Percentiles rank a stretch among this genome's conserved stretches.
Conservation (phyloP, 108 stramenopile genomes). For the Hondaea fermentalgiana region DNA sequence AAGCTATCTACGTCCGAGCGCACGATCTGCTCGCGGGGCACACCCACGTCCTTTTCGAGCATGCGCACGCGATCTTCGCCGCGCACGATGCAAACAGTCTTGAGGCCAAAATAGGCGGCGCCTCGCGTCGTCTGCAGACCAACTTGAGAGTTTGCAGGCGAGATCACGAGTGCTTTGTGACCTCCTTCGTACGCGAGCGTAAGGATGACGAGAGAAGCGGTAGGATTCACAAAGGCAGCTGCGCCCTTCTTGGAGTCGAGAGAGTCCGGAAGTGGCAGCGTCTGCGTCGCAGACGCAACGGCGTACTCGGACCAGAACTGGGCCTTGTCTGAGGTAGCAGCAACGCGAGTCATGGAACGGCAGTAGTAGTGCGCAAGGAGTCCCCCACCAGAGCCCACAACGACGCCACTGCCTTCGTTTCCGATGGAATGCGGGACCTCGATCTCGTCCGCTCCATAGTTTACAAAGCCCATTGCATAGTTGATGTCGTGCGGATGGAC, state of each 20-base stretch:
- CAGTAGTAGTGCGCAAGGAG: conserved; percentile 24
- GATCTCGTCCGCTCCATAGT: not conserved
- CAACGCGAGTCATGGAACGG: conserved; percentile 25
- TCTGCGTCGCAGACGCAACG: conserved; percentile 19
- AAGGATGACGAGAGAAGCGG: conserved; percentile 48
- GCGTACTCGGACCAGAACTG: conserved; percentile 42
- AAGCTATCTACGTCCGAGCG: conserved; percentile 21
- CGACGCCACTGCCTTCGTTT: conserved; percentile 49
- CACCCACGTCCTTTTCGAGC: conserved; percentile 33
- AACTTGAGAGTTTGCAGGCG: conserved; percentile 16
- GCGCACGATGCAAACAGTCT: conserved; percentile 52
- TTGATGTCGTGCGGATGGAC: conserved; percentile 40
- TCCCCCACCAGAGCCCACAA: conserved; percentile 42
- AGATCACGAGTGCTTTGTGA: not conserved
- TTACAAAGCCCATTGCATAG: conserved; percentile 4
- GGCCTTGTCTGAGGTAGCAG: conserved; percentile 18
- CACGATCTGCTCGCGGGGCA: conserved; percentile 43
- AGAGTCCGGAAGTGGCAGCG: conserved; percentile 42
- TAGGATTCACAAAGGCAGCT: conserved; percentile 51
- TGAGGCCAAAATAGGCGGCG: conserved; percentile 25
- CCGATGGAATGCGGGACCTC: conserved; percentile 37
- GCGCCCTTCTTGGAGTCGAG: conserved; percentile 46
- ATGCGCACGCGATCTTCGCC: conserved; percentile 41
- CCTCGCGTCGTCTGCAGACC: conserved; percentile 53
- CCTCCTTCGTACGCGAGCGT: conserved; percentile 34